phyloP scores from a whole-genome alignment of 139 green algal species.

The Tetradesmus lagerheimii region DNA sequence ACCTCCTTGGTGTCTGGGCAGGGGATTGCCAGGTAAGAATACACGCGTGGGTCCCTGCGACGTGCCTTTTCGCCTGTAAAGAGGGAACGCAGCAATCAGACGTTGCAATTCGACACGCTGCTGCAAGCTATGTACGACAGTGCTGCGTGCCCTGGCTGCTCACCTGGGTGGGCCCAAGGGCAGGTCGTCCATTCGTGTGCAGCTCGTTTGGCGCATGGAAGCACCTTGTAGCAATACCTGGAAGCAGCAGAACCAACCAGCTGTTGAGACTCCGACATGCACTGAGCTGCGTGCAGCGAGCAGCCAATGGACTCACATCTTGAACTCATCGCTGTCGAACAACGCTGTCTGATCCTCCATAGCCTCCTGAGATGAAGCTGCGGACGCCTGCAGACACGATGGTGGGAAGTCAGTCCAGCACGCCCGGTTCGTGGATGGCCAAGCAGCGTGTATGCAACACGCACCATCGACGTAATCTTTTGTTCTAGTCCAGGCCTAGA shows the following conservation, averaged over 20 bases:
- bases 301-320: slow-evolving; percentile 53
- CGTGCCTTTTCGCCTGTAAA: slow-evolving; percentile 85
- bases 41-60: slow-evolving; percentile 82
- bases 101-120: neutral
- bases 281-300: neutral
- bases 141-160: neutral
- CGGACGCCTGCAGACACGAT: neutral
- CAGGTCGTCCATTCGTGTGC: slow-evolving; percentile 86
- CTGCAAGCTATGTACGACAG: neutral
- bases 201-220: slow-evolving; percentile 65
- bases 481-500: neutral
- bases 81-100: neutral
- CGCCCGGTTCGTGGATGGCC: neutral
- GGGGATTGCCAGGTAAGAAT: slow-evolving; percentile 74
- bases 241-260: neutral
- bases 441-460: neutral
- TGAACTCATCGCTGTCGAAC: slow-evolving; percentile 74
- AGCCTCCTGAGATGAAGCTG: neutral
- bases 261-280: neutral
- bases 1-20: slow-evolving; percentile 53
- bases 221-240: slow-evolving; percentile 77
- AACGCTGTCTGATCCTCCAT: slow-evolving; percentile 3
- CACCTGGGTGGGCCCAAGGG: slow-evolving; percentile 84
- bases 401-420: neutral
- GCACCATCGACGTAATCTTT: neutral